Percentiles rank a stretch among this genome's conserved stretches.
Conservation (phyloP, 75 land plant genomes). For the Adiantum capillusveneris region DNA sequence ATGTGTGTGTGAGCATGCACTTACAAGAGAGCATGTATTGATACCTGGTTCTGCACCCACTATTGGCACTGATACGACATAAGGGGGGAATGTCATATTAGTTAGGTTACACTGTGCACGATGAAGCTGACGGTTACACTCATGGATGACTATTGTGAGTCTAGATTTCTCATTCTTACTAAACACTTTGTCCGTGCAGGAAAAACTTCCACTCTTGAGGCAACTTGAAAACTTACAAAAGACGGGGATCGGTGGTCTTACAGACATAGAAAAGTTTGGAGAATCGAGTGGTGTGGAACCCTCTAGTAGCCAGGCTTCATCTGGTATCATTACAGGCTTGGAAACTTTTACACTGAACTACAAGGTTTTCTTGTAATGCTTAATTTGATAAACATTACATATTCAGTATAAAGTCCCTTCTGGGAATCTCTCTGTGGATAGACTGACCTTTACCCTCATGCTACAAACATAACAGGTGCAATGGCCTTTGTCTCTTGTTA, state of each 20-base stretch:
- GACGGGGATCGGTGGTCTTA: conserved; percentile 35
- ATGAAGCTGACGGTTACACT: too few relatives aligned
- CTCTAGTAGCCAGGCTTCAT: conserved; percentile 16
- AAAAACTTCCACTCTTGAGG: conserved; percentile 27
- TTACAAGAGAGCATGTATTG: too few relatives aligned
- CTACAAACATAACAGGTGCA: conserved; percentile 46
- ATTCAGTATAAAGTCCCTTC: too few relatives aligned
- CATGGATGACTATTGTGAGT: too few relatives aligned
- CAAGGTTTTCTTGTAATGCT: conserved; percentile 47
- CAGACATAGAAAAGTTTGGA: background rate
- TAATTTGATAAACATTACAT: too few relatives aligned
- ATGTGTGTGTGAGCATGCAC: too few relatives aligned
- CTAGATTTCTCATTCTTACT: too few relatives aligned
- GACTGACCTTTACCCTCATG: background rate
- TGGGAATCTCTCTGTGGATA: too few relatives aligned
- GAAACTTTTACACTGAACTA: conserved; percentile 90
- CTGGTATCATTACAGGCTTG: conserved; percentile 70
- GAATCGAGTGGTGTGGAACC: background rate
- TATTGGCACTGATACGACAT: too few relatives aligned
- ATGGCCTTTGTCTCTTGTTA: conserved; percentile 94
- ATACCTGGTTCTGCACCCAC: too few relatives aligned
- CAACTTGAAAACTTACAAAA: conserved; percentile 39
- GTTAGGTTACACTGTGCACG: too few relatives aligned
- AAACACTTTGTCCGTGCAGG: conserved; percentile 42
- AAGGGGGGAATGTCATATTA: too few relatives aligned